These are phyloP conservation scores for Erysiphe pisi DNA, from an alignment of 2,329 filamentous ascomycete genomes.

Conservation along the genomic window DNA sequence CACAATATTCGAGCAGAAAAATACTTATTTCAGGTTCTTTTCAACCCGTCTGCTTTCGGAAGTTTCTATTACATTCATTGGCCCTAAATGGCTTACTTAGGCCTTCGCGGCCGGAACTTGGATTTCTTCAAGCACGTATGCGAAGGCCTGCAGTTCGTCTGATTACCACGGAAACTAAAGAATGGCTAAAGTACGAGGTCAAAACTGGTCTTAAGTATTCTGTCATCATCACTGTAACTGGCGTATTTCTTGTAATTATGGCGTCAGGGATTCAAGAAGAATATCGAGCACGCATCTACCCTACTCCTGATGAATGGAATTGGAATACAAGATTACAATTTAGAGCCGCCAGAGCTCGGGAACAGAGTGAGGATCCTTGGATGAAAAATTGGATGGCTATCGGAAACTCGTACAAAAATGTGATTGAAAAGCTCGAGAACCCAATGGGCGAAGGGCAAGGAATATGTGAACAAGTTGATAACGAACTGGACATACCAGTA, in stretches of 20 bases:
- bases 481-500: conserved; percentile 45
- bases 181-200: conserved; percentile 60
- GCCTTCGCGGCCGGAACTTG: conserved; percentile 50
- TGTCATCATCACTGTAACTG: conserved; percentile 40
- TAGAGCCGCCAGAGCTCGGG: conserved; percentile 43
- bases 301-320: conserved; percentile 73
- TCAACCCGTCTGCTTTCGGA: too few relatives aligned
- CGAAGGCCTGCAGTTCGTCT: conserved; percentile 47
- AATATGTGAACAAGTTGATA: conserved; percentile 41
- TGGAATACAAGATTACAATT: conserved; percentile 58
- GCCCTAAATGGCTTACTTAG: conserved; percentile 46
- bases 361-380: conserved; percentile 31
- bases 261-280: conserved; percentile 62
- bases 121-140: conserved; percentile 47
- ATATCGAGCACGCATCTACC: conserved; percentile 60
- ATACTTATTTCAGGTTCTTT: too few relatives aligned
- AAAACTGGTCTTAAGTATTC: conserved; percentile 59
- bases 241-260: conserved; percentile 41
- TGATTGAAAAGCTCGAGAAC: conserved; percentile 60
- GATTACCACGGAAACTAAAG: conserved; percentile 66
- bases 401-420: conserved; percentile 48
- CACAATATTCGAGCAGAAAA: too few relatives aligned
- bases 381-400: conserved; percentile 55
- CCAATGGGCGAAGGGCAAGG: conserved; percentile 56
- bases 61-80: conserved; percentile 39